These are phyloP conservation scores for Silene vulgaris DNA, from an alignment of 179 eudicot genomes.

Conservation along the genomic window DNA sequence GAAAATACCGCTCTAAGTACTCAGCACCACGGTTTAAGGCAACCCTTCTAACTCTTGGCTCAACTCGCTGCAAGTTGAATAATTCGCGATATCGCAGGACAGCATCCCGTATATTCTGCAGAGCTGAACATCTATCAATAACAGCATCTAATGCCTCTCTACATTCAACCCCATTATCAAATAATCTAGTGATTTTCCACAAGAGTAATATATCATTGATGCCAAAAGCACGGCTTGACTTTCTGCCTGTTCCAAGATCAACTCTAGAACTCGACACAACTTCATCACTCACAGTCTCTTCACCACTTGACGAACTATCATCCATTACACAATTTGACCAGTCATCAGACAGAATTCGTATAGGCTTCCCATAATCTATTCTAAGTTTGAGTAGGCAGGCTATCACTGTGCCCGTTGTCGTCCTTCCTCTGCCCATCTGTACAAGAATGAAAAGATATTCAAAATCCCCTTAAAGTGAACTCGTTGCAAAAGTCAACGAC, in stretches of 20 bases:
- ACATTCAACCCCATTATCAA: slow-evolving; percentile 91
- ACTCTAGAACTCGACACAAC: slow-evolving; percentile 32
- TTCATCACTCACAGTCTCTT: slow-evolving; percentile 53
- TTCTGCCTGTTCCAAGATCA: slow-evolving; percentile 37
- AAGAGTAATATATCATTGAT: slow-evolving; percentile 81
- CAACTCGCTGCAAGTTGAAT: slow-evolving; percentile 82
- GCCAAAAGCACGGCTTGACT: slow-evolving; percentile 60
- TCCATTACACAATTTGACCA: slow-evolving; percentile 40
- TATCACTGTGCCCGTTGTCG: slow-evolving; percentile 94
- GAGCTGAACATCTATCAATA: slow-evolving; percentile 89
- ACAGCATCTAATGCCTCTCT: slow-evolving; percentile 91
- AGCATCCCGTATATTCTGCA: slow-evolving; percentile 93
- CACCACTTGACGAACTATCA: slow-evolving; percentile 54
- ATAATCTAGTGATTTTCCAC: slow-evolving; percentile 91
- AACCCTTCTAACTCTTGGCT: slow-evolving; percentile 85
- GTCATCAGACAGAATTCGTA: slow-evolving; percentile 51
- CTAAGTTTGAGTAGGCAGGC: slow-evolving; percentile 91
- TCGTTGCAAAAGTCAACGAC: background rate
- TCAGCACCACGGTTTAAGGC: slow-evolving; percentile 93
- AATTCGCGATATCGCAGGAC: slow-evolving; percentile 72
- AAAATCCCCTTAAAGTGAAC: slow-evolving; percentile 9
- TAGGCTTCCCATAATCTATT: slow-evolving; percentile 81
- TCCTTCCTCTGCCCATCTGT: slow-evolving; percentile 95
- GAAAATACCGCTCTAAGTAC: slow-evolving; percentile 88
- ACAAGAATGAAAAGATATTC: slow-evolving; percentile 21